These are phyloP conservation scores for Acacia acuminata DNA, from an alignment of 306 rosid species.

Conservation along the genomic window DNA sequence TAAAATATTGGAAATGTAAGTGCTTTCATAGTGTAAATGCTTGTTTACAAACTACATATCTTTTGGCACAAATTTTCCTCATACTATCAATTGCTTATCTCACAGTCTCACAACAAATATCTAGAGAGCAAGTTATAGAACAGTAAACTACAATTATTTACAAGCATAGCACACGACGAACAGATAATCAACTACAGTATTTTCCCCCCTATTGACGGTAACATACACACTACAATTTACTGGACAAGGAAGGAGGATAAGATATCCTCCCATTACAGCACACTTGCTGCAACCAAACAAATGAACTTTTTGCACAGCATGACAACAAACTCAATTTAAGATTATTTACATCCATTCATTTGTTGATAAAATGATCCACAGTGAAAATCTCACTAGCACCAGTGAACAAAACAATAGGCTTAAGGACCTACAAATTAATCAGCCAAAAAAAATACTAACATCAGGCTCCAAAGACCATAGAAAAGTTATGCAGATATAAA, in stretches of 20 bases:
- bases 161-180: neutral
- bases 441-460: no score
- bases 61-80: constrained; percentile 10
- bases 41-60: neutral
- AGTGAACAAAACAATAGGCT: no score
- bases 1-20: neutral
- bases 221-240: neutral
- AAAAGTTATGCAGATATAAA: no score
- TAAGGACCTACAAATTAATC: no score
- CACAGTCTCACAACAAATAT: constrained; percentile 8
- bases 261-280: neutral
- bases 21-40: neutral
- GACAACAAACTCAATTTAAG: no score
- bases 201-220: neutral
- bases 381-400: no score
- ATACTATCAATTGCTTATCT: neutral
- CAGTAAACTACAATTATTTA: neutral
- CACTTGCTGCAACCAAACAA: no score
- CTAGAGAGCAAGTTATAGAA: neutral
- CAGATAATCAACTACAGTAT: neutral
- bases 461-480: no score
- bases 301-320: no score
- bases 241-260: constrained; percentile 8
- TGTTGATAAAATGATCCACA: no score
- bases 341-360: no score